phyloP scores from a whole-genome alignment of 208 protist species.

The Tetramitus jugosus region DNA sequence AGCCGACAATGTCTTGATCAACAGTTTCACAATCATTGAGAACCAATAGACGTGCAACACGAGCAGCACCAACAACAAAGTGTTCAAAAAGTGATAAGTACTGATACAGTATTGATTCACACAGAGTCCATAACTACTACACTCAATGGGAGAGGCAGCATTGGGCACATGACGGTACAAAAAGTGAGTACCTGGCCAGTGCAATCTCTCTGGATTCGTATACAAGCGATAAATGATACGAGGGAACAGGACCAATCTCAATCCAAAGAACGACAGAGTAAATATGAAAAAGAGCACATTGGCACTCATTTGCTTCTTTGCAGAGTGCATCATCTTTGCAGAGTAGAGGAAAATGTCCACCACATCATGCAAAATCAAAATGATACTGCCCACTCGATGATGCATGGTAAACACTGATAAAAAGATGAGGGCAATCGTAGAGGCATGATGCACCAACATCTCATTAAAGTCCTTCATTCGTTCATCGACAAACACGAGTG shows the following conservation, averaged over 20 bases:
- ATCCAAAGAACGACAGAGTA: neutral
- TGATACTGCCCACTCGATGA: neutral
- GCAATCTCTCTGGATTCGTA: no score
- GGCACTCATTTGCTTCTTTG: neutral
- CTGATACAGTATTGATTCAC: neutral
- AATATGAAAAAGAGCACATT: neutral
- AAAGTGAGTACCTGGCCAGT: neutral
- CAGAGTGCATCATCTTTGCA: neutral
- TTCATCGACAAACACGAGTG: neutral
- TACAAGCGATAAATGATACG: neutral
- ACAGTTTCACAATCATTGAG: neutral
- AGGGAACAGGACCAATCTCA: neutral
- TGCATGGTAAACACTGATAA: neutral
- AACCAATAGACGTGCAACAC: slow-evolving; percentile 7
- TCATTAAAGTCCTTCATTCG: neutral
- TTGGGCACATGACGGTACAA: neutral
- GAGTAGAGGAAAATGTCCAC: neutral
- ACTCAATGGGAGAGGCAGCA: neutral
- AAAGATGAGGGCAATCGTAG: neutral
- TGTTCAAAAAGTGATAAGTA: neutral
- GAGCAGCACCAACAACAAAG: neutral
- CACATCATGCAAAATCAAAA: neutral
- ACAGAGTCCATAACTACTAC: neutral
- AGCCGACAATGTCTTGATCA: neutral
- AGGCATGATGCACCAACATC: neutral